Evolutionary conservation across 2,329 filamentous ascomycete species (phyloP).

Genomic region (Penicillium psychrosexuale): DNA sequence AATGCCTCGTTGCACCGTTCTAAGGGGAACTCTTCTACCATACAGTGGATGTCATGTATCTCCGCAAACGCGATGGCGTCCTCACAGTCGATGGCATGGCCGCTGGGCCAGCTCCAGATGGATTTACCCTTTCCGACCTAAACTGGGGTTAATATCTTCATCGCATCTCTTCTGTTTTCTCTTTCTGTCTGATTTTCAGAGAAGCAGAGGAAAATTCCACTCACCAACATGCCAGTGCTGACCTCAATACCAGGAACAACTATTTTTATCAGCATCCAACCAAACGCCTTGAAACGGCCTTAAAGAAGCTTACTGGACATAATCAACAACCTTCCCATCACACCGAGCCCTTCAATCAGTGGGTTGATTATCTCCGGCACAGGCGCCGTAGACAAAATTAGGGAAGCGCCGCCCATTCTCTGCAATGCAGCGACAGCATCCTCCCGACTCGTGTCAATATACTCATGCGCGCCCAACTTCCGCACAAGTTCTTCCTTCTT

Average conservation of each 20-base stretch:
- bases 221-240: neutral
- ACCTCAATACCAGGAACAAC: neutral
- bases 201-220: neutral
- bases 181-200: neutral
- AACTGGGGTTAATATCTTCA: neutral
- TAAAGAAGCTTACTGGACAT: neutral
- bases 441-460: conserved; percentile 39
- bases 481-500: conserved; percentile 37
- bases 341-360: conserved; percentile 21
- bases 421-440: neutral
- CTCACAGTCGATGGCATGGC: conserved; percentile 52
- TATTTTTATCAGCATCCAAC: neutral
- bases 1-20: neutral
- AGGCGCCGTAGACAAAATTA: conserved; percentile 34
- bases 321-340: conserved; percentile 14
- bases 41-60: conserved; percentile 51
- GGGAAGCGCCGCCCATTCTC: neutral
- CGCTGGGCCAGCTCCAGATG: conserved; percentile 46
- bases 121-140: neutral
- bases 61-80: conserved; percentile 46
- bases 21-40: conserved; percentile 53
- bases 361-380: conserved; percentile 33
- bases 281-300: neutral
- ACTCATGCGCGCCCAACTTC: neutral
- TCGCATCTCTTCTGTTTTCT: neutral